These are phyloP conservation scores for Caloboletus firmus DNA, from an alignment of 1,284 basidiomycete genomes.

Conservation along the genomic window DNA sequence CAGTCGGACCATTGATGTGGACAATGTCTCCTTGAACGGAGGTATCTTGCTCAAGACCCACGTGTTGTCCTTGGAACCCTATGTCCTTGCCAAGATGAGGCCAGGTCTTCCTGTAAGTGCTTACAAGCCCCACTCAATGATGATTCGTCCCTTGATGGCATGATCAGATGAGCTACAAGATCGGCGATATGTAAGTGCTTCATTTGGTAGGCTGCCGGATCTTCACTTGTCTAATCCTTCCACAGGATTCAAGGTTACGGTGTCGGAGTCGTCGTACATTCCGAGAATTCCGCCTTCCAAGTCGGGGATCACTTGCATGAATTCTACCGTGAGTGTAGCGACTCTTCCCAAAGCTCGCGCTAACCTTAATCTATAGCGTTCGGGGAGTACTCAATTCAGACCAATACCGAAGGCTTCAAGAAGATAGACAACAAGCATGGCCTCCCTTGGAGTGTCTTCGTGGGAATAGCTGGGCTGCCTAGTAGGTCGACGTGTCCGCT, in stretches of 20 bases:
- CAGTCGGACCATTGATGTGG: slow-evolving; percentile 4
- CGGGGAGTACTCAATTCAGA: slow-evolving; percentile 10
- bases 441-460: slow-evolving; percentile 15
- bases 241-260: not conserved
- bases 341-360: not conserved
- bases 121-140: not conserved
- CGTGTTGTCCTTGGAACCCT: not conserved
- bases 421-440: slow-evolving; percentile 12
- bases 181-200: not conserved
- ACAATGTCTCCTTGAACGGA: slow-evolving; percentile 3
- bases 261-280: not conserved
- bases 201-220: not conserved
- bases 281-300: not conserved
- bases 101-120: not conserved
- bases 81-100: not conserved
- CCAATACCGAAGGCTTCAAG: not conserved
- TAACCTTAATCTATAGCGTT: slow-evolving; percentile 4
- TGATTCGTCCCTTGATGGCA: not conserved
- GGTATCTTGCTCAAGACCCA: not conserved
- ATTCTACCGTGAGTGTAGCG: not conserved
- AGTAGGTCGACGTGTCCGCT: not conserved
- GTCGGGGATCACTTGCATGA: slow-evolving; percentile 2
- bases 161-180: not conserved
- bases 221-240: not conserved
- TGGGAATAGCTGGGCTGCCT: slow-evolving; percentile 9